A percentile compares a stretch with the other conserved stretches of the same genome.
Evolutionary conservation across 2,329 filamentous ascomycete species (phyloP).

Genomic region (Aspergillus sp.): DNA sequence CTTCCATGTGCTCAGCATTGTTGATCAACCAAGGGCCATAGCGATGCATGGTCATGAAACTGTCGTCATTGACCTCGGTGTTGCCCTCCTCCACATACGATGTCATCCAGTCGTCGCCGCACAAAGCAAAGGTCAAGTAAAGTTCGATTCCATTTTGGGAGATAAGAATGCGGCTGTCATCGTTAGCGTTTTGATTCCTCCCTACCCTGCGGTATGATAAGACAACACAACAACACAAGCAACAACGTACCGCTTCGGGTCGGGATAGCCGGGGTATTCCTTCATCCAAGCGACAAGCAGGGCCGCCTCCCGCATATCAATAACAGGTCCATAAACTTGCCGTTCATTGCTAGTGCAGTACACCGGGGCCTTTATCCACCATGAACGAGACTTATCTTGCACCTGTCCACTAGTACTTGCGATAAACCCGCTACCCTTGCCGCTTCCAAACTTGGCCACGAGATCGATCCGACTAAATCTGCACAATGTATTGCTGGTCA

Average conservation of each 20-base stretch:
- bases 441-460: too few relatives aligned
- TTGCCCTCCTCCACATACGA: neutral
- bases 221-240: too few relatives aligned
- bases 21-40: neutral
- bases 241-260: neutral
- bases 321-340: neutral
- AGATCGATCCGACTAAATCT: too few relatives aligned
- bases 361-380: neutral
- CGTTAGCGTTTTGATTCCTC: neutral
- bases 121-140: neutral
- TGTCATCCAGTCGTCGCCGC: too few relatives aligned
- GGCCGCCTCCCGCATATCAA: neutral
- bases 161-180: neutral
- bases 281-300: neutral
- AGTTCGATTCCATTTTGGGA: neutral
- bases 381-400: neutral
- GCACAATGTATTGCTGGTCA: neutral
- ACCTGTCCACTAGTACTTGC: neutral
- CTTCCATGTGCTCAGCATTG: neutral
- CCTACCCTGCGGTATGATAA: too few relatives aligned
- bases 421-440: neutral
- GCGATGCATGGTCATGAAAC: neutral
- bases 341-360: neutral
- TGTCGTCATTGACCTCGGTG: neutral
- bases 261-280: neutral